Base-by-base conservation (phyloP, 805 yeast species). In the Hemisphaericaspora nanyangensis region DNA sequence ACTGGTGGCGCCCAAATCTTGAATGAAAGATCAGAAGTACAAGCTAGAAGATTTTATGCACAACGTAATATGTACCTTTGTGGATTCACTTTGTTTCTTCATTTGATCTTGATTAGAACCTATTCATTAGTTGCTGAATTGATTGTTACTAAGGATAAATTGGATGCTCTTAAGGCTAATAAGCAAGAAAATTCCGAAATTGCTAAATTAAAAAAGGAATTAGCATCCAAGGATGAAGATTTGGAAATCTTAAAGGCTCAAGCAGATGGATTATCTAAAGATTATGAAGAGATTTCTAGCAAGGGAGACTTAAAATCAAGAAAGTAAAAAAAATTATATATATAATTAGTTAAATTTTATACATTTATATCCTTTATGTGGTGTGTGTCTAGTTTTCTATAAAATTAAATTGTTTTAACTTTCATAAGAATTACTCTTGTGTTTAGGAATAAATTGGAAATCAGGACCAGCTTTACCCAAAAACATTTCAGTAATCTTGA, bases 51-150 rank as follows among this genome's bases (percentile, higher is more conserved):
- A 55, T 93, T 93, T 64, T 90, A 90, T 57, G 88, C 97, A 16
- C 99, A 93, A 68, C 80, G 99, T 68, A 93, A 93, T 71, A 79
- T 89, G 82, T 93, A 93, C 54, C 73, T 93, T 36, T 88, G 96
- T 50, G 99, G 99, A 1, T 88, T 90, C 65, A 89, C 98, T 2
- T 75, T 93, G 60, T 93, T 93, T 60, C 70, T 93, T 54, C 85
- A 96, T 2, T 72, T 90, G 55, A 83, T 88, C 37, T 79, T 90
- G 49, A 80, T 83, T 55, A 77, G 97, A 65, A 88, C 96, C 2
- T 88, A 85, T 60, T 70, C 79, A 3, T 71, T 89, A 48, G 95
- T 87, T 22, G 81, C 80, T 35, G 93, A 85, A 54, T 70, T 88
- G 60, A 61, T 84, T 36, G 65, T 66, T 42, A 74, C 80, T 52